These are phyloP conservation scores for Crithidia mellificae DNA, from an alignment of 208 protist species.

Conservation along the genomic window DNA sequence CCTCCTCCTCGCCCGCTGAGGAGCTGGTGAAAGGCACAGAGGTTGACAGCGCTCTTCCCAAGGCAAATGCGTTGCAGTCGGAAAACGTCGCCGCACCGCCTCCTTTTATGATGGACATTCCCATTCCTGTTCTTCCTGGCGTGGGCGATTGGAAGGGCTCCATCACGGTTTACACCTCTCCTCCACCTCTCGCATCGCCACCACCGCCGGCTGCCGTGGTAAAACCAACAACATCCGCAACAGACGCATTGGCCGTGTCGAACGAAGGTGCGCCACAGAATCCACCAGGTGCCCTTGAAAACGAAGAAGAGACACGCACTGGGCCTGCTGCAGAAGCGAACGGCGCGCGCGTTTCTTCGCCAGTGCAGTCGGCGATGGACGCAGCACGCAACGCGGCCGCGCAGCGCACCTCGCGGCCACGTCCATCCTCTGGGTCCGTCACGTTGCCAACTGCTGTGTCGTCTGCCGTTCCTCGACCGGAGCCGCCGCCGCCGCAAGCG, in stretches of 20 bases:
- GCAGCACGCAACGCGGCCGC: not conserved
- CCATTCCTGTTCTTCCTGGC: constrained; percentile 38
- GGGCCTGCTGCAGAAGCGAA: too few species aligned
- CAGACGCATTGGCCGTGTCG: too few species aligned
- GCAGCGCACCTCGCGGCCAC: not conserved
- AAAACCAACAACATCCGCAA: too few species aligned
- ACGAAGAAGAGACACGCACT: too few species aligned
- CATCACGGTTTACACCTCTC: constrained; percentile 11
- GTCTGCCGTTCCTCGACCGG: not conserved
- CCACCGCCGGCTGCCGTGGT: too few species aligned
- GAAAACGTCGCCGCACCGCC: too few species aligned
- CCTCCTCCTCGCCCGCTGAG: not conserved
- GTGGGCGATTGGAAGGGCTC: constrained; percentile 33
- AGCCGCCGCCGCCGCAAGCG: not conserved
- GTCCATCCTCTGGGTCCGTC: not conserved
- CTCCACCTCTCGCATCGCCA: not conserved
- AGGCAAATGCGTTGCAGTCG: too few species aligned
- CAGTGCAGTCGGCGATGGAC: too few species aligned
- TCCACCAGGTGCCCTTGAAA: too few species aligned
- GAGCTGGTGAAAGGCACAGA: not conserved
- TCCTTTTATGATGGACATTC: constrained; percentile 15
- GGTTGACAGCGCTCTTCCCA: too few species aligned
- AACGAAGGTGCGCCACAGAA: too few species aligned
- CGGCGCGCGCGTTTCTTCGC: too few species aligned
- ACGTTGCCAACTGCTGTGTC: not conserved